Base-by-base conservation (phyloP, 352 stramenopile species). In the Globisporangium rhizosaccharum region DNA sequence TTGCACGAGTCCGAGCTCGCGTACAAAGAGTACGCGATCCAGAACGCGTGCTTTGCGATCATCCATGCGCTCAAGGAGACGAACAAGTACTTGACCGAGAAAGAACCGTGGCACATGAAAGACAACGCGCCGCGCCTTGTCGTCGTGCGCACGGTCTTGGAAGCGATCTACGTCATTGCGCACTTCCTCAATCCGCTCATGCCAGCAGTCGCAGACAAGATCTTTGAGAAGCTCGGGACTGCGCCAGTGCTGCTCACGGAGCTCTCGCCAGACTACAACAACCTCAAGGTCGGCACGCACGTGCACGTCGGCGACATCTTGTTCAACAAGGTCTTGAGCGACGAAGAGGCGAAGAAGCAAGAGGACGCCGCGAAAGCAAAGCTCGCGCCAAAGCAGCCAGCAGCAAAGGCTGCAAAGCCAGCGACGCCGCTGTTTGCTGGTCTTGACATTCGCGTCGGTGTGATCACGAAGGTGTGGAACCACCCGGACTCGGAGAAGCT, bases 21-120 rank as follows among this genome's bases (percentile, higher is more conserved):
- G 53, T 98, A 98, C 88, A 82, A 97, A 62, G 79, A 88, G 18
- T 98, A 90, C 66, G 76, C 90, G 48, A 77, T 99, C 17, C 90
- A 99, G 59, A 88, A 82, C 41, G 92, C 92, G 39, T 88, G 84
- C 36, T 82, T 94, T 53, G 71, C 89, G 54, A 90, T 96, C 30
- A 89, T 98, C 23, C 88, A 97, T 63, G 93, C 85, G 44, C 81
- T 92, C 12, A 90, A 89, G 57, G 85, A 98, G 62, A 94, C 97
- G 11, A 99, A 99, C 77, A 97, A 98, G 67, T 99, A 98, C 71
- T 73, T 99, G 56, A 98, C 97, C 49, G 90, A 98, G 59, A 93
- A 97, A 68, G 96, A 96, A 59, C 97, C 97, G 48, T 99, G 97
- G 97, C 96, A 98, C 68, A 96, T 98, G 69, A 94, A 88, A 62